Conservation (phyloP, 192 early-diverging fungal genomes). For the Fimicolochytrium jonesii region DNA sequence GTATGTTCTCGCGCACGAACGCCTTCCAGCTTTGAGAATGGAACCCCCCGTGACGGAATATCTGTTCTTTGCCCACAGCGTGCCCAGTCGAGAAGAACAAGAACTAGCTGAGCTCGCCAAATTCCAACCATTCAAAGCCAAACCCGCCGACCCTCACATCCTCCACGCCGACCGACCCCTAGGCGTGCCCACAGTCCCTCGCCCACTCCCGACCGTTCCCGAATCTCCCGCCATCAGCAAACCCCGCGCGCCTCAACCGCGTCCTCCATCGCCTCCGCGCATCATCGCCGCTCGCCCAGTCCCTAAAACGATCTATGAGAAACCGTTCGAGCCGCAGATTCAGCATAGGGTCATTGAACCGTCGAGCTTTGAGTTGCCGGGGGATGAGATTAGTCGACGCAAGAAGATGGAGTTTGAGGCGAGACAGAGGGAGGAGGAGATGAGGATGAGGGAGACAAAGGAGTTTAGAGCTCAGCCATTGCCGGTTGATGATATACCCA, state of each 20-base stretch:
- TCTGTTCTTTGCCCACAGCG: conserved; percentile 7
- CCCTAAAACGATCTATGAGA: conserved; percentile 6
- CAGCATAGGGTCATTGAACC: conserved; percentile 33
- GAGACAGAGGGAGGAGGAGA: conserved; percentile 37
- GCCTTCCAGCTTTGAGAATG: no score
- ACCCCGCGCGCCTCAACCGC: conserved; percentile 19
- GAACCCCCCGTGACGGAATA: no score
- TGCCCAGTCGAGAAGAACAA: conserved; percentile 30
- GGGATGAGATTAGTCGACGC: conserved; percentile 52
- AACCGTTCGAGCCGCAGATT: conserved; percentile 21
- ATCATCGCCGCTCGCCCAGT: conserved; percentile 47
- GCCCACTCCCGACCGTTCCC: conserved; percentile 36
- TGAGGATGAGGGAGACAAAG: conserved; percentile 27
- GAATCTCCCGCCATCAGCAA: conserved; percentile 40
- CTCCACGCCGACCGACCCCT: conserved; percentile 18
- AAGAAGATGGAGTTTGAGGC: conserved; percentile 55
- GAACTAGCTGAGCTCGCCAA: conserved; percentile 31
- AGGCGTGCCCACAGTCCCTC: conserved; percentile 14
- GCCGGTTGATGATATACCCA: conserved; percentile 33
- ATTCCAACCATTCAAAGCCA: conserved; percentile 44
- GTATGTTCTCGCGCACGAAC: conserved; percentile 36
- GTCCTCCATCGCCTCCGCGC: conserved; percentile 16
- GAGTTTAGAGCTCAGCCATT: conserved; percentile 53
- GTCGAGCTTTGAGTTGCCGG: conserved; percentile 52
- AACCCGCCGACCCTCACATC: conserved; percentile 37